phyloP scores from a whole-genome alignment of 2,329 filamentous ascomycete species.

The Aureobasidium sp. region DNA sequence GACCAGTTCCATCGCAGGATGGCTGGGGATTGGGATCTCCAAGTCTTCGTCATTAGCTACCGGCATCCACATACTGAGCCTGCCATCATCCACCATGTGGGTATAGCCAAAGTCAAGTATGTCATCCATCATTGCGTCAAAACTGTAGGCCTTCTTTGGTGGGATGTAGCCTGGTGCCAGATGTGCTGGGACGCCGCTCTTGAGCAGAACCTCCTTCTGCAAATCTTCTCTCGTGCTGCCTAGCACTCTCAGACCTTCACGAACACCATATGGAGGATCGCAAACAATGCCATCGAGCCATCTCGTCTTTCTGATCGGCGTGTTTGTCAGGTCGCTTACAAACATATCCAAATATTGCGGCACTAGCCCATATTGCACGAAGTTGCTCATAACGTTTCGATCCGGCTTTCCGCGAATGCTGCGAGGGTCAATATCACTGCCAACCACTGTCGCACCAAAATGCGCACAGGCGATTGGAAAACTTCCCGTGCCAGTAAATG shows the following conservation, averaged over 20 bases:
- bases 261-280: conserved; percentile 91
- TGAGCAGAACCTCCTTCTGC: conserved; percentile 50
- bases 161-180: conserved; percentile 69
- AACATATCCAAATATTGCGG: conserved; percentile 52
- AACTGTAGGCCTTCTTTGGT: conserved; percentile 87
- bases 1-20: conserved; percentile 67
- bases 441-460: conserved; percentile 76
- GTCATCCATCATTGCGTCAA: conserved; percentile 81
- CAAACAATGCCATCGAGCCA: conserved; percentile 87
- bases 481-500: conserved; percentile 90
- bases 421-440: conserved; percentile 89
- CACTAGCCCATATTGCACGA: conserved; percentile 67
- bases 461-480: conserved; percentile 86
- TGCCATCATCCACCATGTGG: conserved; percentile 69
- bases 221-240: conserved; percentile 58
- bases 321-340: conserved; percentile 18
- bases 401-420: conserved; percentile 65
- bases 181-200: conserved; percentile 63
- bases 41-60: conserved; percentile 19
- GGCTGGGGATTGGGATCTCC: conserved; percentile 52
- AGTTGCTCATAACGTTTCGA: conserved; percentile 59
- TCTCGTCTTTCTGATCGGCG: conserved; percentile 36
- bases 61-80: conserved; percentile 64
- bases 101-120: conserved; percentile 74
- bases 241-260: conserved; percentile 83